Evolutionary conservation across 2,329 filamentous ascomycete genomes (phyloP).

Genomic region (Pseudogymnoascus verrucosus): DNA sequence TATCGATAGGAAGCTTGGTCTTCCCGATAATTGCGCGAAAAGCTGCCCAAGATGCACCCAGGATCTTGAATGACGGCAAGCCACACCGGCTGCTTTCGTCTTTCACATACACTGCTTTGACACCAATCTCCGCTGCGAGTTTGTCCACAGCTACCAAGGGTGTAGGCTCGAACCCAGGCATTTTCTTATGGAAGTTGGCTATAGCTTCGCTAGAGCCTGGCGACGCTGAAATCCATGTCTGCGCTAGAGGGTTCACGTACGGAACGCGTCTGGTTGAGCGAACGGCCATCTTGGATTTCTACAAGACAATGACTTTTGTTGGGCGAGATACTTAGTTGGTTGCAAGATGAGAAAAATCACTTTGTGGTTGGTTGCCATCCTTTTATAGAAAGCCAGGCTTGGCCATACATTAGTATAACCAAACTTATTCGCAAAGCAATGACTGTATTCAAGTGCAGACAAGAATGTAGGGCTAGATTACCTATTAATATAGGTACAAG

Average conservation of each 20-base stretch:
- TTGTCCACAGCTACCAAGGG: conserved; percentile 44
- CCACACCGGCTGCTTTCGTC: conserved; percentile 62
- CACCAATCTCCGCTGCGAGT: conserved; percentile 49
- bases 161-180: conserved; percentile 40
- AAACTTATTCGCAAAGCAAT: neutral
- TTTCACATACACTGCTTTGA: conserved; percentile 56
- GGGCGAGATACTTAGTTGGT: neutral
- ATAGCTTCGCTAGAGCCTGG: neutral
- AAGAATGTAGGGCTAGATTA: neutral
- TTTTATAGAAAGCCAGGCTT: neutral
- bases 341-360: neutral
- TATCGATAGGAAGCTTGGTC: conserved; percentile 22
- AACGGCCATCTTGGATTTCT: neutral
- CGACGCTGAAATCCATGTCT: neutral
- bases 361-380: neutral
- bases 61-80: conserved; percentile 70
- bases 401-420: neutral
- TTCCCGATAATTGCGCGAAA: conserved; percentile 40
- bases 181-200: neutral
- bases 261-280: neutral
- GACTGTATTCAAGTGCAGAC: neutral
- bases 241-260: neutral
- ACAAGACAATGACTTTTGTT: neutral
- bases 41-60: conserved; percentile 68
- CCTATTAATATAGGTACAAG: neutral